These are phyloP conservation scores for Leccinum broughii DNA, from an alignment of 768 basidiomycete genomes.

Conservation along the genomic window DNA sequence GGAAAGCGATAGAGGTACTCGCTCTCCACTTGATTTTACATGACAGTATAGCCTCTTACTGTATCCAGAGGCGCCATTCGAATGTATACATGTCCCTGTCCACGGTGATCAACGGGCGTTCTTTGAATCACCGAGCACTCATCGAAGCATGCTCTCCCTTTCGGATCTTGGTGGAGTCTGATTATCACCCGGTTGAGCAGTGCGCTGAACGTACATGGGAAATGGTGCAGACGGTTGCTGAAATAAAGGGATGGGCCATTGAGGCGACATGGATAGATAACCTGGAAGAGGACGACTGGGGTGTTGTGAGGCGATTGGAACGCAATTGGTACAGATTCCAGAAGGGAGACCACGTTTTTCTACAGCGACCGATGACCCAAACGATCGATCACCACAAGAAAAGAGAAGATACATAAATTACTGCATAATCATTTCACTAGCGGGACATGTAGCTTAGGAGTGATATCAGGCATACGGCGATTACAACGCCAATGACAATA, in stretches of 20 bases:
- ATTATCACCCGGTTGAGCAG: conserved; percentile 66
- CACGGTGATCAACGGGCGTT: conserved; percentile 78
- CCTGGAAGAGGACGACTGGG: conserved; percentile 46
- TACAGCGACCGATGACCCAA: not conserved
- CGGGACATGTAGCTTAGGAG: conserved; percentile 51
- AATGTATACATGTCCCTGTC: conserved; percentile 91
- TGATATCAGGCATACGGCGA: conserved; percentile 77
- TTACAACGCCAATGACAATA: conserved; percentile 84
- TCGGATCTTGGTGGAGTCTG: conserved; percentile 85
- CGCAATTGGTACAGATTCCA: conserved; percentile 71
- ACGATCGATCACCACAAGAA: not conserved
- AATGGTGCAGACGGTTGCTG: conserved; percentile 70
- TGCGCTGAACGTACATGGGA: conserved; percentile 70
- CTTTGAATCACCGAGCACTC: conserved; percentile 59
- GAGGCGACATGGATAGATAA: conserved; percentile 58
- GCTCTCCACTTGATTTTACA: not conserved
- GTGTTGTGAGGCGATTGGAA: conserved; percentile 65
- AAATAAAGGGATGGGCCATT: conserved; percentile 73
- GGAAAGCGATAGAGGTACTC: conserved; percentile 70
- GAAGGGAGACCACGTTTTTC: conserved; percentile 42
- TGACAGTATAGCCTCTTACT: conserved; percentile 11
- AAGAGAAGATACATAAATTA: conserved; percentile 3
- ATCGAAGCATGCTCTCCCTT: conserved; percentile 61
- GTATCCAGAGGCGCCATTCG: conserved; percentile 56
- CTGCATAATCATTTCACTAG: conserved; percentile 23